These are phyloP conservation scores for Talaromyces sp. DNA, from an alignment of 2,329 filamentous ascomycete genomes.

Conservation along the genomic window DNA sequence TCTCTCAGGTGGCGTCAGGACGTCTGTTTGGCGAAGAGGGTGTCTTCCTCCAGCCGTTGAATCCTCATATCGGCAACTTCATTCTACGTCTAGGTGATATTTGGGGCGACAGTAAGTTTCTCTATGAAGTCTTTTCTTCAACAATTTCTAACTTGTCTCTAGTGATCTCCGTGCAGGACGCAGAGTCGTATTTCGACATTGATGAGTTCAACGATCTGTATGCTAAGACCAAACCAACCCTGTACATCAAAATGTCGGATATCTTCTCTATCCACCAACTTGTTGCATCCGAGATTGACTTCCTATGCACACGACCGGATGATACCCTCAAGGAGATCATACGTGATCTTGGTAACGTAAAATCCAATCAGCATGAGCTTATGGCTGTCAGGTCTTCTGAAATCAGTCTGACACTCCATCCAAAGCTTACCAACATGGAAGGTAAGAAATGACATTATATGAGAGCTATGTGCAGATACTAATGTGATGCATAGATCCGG, in stretches of 20 bases:
- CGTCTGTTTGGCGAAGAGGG: slow-evolving; percentile 91
- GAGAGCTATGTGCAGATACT: slow-evolving; percentile 9
- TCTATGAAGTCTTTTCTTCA: not conserved
- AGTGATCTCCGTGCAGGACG: slow-evolving; percentile 80
- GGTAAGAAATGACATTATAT: slow-evolving; percentile 41
- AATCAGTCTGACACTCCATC: slow-evolving; percentile 85
- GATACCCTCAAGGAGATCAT: slow-evolving; percentile 89
- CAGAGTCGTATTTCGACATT: slow-evolving; percentile 92
- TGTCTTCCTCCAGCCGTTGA: slow-evolving; percentile 90
- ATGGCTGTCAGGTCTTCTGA: slow-evolving; percentile 80
- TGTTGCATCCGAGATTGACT: slow-evolving; percentile 72
- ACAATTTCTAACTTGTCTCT: slow-evolving; percentile 32
- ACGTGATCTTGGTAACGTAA: slow-evolving; percentile 89
- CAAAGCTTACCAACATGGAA: slow-evolving; percentile 83
- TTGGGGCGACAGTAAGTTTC: slow-evolving; percentile 59
- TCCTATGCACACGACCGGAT: slow-evolving; percentile 75
- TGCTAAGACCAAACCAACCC: slow-evolving; percentile 88
- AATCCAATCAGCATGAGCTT: slow-evolving; percentile 94
- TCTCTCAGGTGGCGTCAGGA: slow-evolving; percentile 84
- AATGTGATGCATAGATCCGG: slow-evolving; percentile 62
- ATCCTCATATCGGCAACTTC: slow-evolving; percentile 83
- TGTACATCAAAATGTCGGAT: slow-evolving; percentile 99
- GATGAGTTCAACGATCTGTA: slow-evolving; percentile 99
- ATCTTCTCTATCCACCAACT: slow-evolving; percentile 95
- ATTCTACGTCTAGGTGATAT: slow-evolving; percentile 75